These are phyloP conservation scores for Flaveria trinervia DNA, from an alignment of 129 eudicot genomes.

Conservation along the genomic window DNA sequence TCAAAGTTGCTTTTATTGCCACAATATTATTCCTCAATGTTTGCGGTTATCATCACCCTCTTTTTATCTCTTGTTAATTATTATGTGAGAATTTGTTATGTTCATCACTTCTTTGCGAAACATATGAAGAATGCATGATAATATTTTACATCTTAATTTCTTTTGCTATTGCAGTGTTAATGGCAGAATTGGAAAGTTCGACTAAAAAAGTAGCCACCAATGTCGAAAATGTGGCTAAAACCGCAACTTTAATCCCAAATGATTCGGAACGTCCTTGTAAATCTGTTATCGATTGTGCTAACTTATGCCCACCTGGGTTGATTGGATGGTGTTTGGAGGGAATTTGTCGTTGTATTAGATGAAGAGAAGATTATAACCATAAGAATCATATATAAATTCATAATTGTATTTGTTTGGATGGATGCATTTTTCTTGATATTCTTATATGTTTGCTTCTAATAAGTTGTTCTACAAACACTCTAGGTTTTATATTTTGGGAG, in stretches of 20 bases:
- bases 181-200: background rate
- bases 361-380: background rate
- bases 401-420: background rate
- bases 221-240: background rate
- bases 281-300: conserved; percentile 3
- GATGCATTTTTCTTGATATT: no score
- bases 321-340: conserved; percentile 21
- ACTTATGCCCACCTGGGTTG: conserved; percentile 10
- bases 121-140: background rate
- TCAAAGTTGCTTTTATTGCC: background rate
- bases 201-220: background rate
- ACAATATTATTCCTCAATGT: background rate
- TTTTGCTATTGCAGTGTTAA: background rate
- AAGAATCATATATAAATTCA: conserved; percentile 21
- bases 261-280: background rate
- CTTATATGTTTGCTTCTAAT: background rate
- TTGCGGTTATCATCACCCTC: background rate
- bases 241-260: background rate
- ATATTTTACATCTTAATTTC: background rate
- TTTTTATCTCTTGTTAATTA: background rate
- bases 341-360: conserved; percentile 18
- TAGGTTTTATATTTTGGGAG: no score
- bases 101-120: no score
- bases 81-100: no score
- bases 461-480: background rate